Percentiles rank a stretch among this genome's conserved stretches.
Conservation (phyloP, 371 early-diverging fungal genomes). For the Umbelopsis sp. region DNA sequence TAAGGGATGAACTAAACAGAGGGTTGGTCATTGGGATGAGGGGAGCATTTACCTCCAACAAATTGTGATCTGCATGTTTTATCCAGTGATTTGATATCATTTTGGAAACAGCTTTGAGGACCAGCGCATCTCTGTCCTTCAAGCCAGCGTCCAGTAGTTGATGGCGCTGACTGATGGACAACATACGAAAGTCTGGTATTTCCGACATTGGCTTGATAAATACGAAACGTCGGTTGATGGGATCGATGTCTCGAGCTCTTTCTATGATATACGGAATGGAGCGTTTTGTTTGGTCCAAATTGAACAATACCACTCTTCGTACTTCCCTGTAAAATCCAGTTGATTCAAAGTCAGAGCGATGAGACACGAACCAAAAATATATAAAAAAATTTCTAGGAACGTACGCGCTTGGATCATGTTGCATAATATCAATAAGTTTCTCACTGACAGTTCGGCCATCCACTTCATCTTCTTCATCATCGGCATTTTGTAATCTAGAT, state of each 20-base stretch:
- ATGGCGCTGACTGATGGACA: constrained; percentile 74
- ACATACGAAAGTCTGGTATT: constrained; percentile 65
- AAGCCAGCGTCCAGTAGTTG: constrained; percentile 75
- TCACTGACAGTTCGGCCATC: constrained; percentile 68
- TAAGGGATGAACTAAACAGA: background rate
- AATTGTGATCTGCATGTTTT: constrained; percentile 69
- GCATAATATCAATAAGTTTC: constrained; percentile 65
- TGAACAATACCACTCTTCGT: constrained; percentile 79
- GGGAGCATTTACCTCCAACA: constrained; percentile 58
- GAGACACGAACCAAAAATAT: background rate
- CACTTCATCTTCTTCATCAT: constrained; percentile 54
- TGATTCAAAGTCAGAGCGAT: background rate
- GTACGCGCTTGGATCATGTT: constrained; percentile 79
- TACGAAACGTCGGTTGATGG: constrained; percentile 65
- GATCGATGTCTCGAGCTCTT: constrained; percentile 78
- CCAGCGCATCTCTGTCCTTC: constrained; percentile 74
- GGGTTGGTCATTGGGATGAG: background rate
- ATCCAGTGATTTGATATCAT: constrained; percentile 83
- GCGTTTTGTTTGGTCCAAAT: constrained; percentile 63
- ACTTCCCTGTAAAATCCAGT: constrained; percentile 64
- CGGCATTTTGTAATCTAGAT: constrained; percentile 73
- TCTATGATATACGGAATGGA: constrained; percentile 76
- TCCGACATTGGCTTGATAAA: constrained; percentile 72
- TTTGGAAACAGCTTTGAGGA: constrained; percentile 72
- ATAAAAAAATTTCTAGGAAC: constrained; percentile 20